Conservation (phyloP, 2,329 filamentous ascomycete genomes). For the Kalmusia sp. region DNA sequence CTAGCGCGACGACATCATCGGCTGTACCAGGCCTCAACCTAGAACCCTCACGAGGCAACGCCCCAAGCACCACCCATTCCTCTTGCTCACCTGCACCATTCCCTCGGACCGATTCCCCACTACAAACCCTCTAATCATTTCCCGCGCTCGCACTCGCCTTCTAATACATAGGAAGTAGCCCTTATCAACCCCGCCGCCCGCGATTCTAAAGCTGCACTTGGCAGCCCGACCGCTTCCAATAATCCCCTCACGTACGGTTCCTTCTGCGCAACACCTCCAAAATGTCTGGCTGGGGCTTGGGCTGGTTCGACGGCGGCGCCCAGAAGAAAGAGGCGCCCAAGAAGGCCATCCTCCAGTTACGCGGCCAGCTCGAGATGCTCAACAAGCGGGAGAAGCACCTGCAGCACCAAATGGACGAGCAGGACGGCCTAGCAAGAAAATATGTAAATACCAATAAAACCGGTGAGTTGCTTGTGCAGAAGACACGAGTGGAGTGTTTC, state of each 20-base stretch:
- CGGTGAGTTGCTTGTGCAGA: constrained; percentile 63
- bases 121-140: not conserved
- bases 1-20: constrained; percentile 22
- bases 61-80: not conserved
- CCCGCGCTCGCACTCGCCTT: not conserved
- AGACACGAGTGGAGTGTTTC: not conserved
- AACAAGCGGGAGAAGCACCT: constrained; percentile 95
- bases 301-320: constrained; percentile 88
- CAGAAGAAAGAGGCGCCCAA: constrained; percentile 94
- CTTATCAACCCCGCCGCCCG: constrained; percentile 8
- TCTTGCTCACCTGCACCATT: not conserved
- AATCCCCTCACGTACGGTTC: constrained; percentile 1
- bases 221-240: not conserved
- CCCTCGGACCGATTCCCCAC: too few relatives aligned
- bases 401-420: constrained; percentile 90
- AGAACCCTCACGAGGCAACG: constrained; percentile 6
- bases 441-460: constrained; percentile 89
- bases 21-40: constrained; percentile 5
- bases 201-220: not conserved
- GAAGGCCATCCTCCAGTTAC: constrained; percentile 89
- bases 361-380: constrained; percentile 93
- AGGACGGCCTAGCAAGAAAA: constrained; percentile 87
- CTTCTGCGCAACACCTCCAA: constrained; percentile 8
- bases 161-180: not conserved
- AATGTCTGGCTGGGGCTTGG: constrained; percentile 57